Evolutionary conservation across 352 stramenopile genomes (phyloP), one percentile per base, ranked within the genome.

Genomic region (Phytophthora foliorum): DNA sequence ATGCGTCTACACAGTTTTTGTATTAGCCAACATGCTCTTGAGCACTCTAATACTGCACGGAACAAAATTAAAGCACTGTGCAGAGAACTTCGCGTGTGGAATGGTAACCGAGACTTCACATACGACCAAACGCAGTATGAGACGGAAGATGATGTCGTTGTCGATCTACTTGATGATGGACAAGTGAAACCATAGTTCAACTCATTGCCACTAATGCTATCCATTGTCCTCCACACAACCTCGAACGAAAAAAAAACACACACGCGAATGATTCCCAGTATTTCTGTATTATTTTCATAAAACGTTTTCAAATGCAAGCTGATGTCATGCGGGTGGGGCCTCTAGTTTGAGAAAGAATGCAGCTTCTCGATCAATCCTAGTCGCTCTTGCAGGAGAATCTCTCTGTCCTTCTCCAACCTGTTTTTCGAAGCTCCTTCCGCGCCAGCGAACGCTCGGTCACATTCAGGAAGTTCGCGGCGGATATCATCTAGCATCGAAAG

Each of bases 1-100:
- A 61, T 61, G 54, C 27, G 54, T 17, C 14, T 61, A 4, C 41
- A 52, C 17, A 61, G 44, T 44, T 61, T 61, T 11, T 59, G 52
- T 10, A 59, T 59, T 16, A 32, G 31, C 11, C 51, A 57, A 48
- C 34, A 34, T 8, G 29, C 29, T 8, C 29, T 34, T 8, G 29
- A 34, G 29, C 4, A 34, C 9, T 9, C 4, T 34, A 9, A 4
- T 4, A 34, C 29, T 9, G 4, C 29, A 34, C 4, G 29, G 4
- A 4, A 9, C 4, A 41, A 4, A 34, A 34, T 34, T 9, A 34
- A 34, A 34, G 29, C 9, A 9, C 4, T 34, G 29, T 8, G 29
- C 9, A 4, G 29, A 4, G 29, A 34, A 9, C 29, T 34, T 4
- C 29, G 29, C 4, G 8, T 8, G 4, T 34, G 29, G 29, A 34